These are phyloP conservation scores for Monascus purpureus DNA, from an alignment of 495 filamentous ascomycete genomes.

Conservation along the genomic window DNA sequence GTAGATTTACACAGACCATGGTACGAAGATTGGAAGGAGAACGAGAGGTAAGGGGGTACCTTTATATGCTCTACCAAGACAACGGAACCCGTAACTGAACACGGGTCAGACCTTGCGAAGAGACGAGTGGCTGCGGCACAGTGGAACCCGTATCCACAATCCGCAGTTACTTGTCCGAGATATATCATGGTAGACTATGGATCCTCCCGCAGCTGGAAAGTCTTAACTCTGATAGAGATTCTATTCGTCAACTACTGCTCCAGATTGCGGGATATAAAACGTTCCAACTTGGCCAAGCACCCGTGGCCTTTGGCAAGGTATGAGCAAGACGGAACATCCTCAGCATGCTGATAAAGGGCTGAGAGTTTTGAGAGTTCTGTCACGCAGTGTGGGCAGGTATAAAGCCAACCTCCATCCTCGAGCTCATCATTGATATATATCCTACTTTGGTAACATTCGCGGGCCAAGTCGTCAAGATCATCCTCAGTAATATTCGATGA, in stretches of 20 bases:
- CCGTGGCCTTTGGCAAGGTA: neutral
- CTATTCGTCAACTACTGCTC: neutral
- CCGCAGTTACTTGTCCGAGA: constrained; percentile 1
- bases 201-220: constrained; percentile 1
- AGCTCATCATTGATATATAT: neutral
- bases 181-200: constrained; percentile 1
- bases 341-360: neutral
- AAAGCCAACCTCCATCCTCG: neutral
- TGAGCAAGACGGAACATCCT: neutral
- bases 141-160: constrained; percentile 1
- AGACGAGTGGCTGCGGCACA: constrained; percentile 1
- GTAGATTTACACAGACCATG: no score
- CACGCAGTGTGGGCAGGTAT: neutral
- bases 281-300: neutral
- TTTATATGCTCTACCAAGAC: no score
- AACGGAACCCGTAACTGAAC: constrained; percentile 1
- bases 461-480: neutral
- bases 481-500: neutral
- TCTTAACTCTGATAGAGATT: constrained; percentile 1
- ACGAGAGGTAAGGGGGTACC: no score
- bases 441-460: neutral
- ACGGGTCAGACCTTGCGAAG: constrained; percentile 1
- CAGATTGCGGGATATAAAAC: neutral
- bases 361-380: neutral
- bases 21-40: no score